Evolutionary conservation across 805 yeast species (phyloP), one percentile per base, ranked within the genome.

Genomic region (Groenewaldozyma salmanticensis): DNA sequence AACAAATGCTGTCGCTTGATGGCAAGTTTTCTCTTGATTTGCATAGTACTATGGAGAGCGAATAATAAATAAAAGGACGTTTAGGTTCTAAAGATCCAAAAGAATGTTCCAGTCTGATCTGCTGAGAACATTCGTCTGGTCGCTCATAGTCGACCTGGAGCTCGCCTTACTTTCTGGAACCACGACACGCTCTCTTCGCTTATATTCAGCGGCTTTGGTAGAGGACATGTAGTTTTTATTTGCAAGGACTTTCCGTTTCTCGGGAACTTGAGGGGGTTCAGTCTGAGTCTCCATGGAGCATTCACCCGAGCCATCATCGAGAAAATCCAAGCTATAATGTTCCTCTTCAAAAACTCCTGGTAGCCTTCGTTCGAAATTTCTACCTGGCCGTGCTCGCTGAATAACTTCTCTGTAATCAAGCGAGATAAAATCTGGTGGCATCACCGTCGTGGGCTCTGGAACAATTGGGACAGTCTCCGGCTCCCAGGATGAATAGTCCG

Each of bases 161-260:
- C n/a, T n/a, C n/a, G n/a, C n/a, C n/a, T n/a, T n/a, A n/a, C n/a
- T n/a, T n/a, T n/a, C n/a, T n/a, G n/a, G n/a, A n/a, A n/a, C n/a
- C n/a, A 22, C 18, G 5, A 37, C 11, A 5, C 36, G 35, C 31
- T 34, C 19, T 16, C 39, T 33, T 17, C 37, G 45, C 20, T 47
- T 47, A 22, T 49, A 49, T 31, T 40, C 40, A n/a, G 43, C 43
- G 3, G 51, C 45, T 33, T 45, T 47, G 4, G 51, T 47, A 4
- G 47, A 43, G n/a, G 44, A 42, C 51, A 47, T 47, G 32, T 43
- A 45, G 16, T 24, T 24, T 13, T 24, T 24, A 9, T 7, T 24
- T 9, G 11, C 29, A 24, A 24, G 29, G 7, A 13, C 29, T 9
- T 7, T 24, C 13, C 13, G 7, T 13, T 24, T 24, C 7, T 24